Evolutionary conservation across 2,329 filamentous ascomycete species (phyloP).

Genomic region (Ophiocordyceps camponoti-saundersi): DNA sequence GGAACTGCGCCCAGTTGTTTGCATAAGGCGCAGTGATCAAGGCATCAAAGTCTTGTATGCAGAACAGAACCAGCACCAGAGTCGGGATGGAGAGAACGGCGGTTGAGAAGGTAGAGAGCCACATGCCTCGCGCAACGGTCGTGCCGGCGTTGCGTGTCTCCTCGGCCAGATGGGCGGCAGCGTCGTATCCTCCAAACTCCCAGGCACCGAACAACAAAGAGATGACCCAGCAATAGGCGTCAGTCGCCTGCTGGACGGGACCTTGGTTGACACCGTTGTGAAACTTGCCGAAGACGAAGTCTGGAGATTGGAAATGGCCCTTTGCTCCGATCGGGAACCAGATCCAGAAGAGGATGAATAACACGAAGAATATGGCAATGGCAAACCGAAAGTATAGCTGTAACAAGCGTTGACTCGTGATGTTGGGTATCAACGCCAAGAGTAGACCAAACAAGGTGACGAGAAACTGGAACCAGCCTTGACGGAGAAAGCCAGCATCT

Average conservation of each 20-base stretch:
- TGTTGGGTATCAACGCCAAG: conserved; percentile 1
- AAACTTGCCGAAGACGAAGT: conserved; percentile 1
- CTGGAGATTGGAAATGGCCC: not conserved
- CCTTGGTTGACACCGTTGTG: not conserved
- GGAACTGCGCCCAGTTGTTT: conserved; percentile 3
- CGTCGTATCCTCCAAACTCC: conserved; percentile 2
- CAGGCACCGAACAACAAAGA: conserved; percentile 1
- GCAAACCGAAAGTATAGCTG: conserved; percentile 2
- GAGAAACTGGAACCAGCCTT: conserved; percentile 1
- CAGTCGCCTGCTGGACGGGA: not conserved
- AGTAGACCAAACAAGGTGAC: not conserved
- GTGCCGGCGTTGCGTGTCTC: conserved; percentile 1
- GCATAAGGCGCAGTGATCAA: conserved; percentile 1
- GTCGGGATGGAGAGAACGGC: conserved; percentile 1
- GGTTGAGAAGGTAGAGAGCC: conserved; percentile 1
- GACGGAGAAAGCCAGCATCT: not conserved
- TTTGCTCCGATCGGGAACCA: not conserved
- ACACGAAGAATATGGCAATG: conserved; percentile 1
- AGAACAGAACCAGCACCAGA: conserved; percentile 1
- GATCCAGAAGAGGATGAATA: conserved; percentile 1
- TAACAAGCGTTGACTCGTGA: conserved; percentile 1
- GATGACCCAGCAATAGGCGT: conserved; percentile 1
- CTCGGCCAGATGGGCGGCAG: conserved; percentile 2
- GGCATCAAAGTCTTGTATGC: conserved; percentile 2
- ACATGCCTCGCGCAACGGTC: conserved; percentile 1